These are phyloP conservation scores for Coprinopsis strossmayeri DNA, from an alignment of 768 basidiomycete species.

Conservation along the genomic window DNA sequence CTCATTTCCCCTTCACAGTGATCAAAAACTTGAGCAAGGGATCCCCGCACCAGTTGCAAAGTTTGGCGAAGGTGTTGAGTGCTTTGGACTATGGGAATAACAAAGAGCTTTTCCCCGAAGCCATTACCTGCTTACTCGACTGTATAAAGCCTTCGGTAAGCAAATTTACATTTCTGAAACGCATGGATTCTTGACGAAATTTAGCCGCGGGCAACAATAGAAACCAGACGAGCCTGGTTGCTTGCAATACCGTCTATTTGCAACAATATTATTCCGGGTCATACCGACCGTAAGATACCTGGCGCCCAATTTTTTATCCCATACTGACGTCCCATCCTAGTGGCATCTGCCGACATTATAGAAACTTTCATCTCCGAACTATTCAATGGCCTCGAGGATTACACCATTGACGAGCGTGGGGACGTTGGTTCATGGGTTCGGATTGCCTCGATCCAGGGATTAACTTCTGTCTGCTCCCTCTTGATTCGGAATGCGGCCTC, in stretches of 20 bases:
- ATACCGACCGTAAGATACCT: conserved; percentile 38
- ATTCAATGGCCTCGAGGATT: conserved; percentile 77
- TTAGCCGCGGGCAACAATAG: conserved; percentile 27
- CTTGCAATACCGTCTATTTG: conserved; percentile 45
- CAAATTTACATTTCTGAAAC: neutral
- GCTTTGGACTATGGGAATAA: conserved; percentile 56
- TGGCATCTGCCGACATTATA: conserved; percentile 43
- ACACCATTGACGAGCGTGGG: conserved; percentile 89
- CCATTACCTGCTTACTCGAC: conserved; percentile 51
- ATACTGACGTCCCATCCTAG: conserved; percentile 21
- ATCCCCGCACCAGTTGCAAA: conserved; percentile 57
- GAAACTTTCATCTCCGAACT: conserved; percentile 48
- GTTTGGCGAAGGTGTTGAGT: conserved; percentile 65
- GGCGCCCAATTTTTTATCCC: conserved; percentile 8
- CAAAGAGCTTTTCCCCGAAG: conserved; percentile 47
- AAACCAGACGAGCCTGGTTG: conserved; percentile 35
- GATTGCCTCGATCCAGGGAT: conserved; percentile 63
- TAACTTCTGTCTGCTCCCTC: conserved; percentile 47
- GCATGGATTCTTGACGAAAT: conserved; percentile 4
- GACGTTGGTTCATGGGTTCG: conserved; percentile 98
- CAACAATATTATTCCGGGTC: conserved; percentile 32
- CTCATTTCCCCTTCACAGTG: conserved; percentile 34
- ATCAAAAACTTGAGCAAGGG: conserved; percentile 54
- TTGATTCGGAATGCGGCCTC: conserved; percentile 38
- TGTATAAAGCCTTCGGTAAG: conserved; percentile 49